Evolutionary conservation across 1,284 basidiomycete species (phyloP).

Genomic region (Xanthoconium separans): DNA sequence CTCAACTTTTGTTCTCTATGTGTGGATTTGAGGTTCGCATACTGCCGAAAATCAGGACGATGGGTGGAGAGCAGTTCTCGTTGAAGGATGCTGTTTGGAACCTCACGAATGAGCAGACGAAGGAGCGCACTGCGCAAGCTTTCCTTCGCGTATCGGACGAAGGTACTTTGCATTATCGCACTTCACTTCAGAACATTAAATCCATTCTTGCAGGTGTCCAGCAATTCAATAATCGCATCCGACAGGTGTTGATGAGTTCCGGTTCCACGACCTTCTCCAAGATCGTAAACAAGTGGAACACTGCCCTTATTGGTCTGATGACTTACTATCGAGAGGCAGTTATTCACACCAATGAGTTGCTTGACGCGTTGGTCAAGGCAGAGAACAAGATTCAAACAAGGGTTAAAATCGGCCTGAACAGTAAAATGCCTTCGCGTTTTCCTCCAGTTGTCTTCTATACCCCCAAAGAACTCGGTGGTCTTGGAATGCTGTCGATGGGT

Average conservation of each 20-base stretch:
- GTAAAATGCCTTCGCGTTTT: slow-evolving; percentile 99
- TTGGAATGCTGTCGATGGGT: slow-evolving; percentile 99
- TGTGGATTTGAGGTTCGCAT: slow-evolving; percentile 97
- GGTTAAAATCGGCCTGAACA: slow-evolving; percentile 98
- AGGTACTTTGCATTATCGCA: slow-evolving; percentile 40
- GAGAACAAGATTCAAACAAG: slow-evolving; percentile 99
- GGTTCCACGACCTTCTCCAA: slow-evolving; percentile 99
- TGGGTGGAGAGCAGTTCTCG: slow-evolving; percentile 95
- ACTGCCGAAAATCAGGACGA: slow-evolving; percentile 91
- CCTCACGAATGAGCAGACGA: slow-evolving; percentile 92
- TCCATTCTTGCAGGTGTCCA: slow-evolving; percentile 67
- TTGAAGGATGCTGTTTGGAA: slow-evolving; percentile 98
- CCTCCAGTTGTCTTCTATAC: slow-evolving; percentile 97
- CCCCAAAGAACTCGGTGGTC: slow-evolving; percentile 94
- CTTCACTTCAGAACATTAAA: slow-evolving; percentile 16
- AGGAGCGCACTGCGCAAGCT: slow-evolving; percentile 96
- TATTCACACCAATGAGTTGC: slow-evolving; percentile 94
- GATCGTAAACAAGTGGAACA: slow-evolving; percentile 99
- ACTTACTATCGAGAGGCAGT: slow-evolving; percentile 99
- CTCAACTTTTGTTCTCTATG: slow-evolving; percentile 98
- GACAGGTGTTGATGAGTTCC: slow-evolving; percentile 98
- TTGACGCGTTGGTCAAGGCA: slow-evolving; percentile 93
- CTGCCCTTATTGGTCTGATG: slow-evolving; percentile 91
- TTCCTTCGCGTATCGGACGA: slow-evolving; percentile 98
- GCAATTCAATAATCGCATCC: slow-evolving; percentile 94